A percentile compares a stretch with the other conserved stretches of the same genome.
Evolutionary conservation across 495 filamentous ascomycete species (phyloP).

Genomic region (Penicillium lividum): DNA sequence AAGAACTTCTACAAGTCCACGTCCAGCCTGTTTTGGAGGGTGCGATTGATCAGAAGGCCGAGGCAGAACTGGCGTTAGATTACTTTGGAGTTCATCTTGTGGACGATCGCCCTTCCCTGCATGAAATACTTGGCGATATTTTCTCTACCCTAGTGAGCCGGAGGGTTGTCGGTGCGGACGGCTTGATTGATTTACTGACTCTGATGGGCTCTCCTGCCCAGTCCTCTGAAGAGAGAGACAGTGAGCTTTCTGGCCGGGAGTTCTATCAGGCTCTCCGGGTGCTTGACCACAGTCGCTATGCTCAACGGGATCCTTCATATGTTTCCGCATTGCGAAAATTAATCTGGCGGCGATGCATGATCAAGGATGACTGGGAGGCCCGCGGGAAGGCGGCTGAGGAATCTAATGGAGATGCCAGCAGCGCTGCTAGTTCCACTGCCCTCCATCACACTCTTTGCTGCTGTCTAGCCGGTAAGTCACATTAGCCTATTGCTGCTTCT

Average conservation of each 20-base stretch:
- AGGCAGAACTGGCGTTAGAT: constrained; percentile 70
- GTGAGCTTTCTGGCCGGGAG: constrained; percentile 46
- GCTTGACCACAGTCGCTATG: constrained; percentile 56
- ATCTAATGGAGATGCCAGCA: constrained; percentile 26
- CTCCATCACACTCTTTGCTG: constrained; percentile 34
- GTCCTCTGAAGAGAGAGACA: constrained; percentile 34
- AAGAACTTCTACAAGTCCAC: constrained; percentile 68
- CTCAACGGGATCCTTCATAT: constrained; percentile 49
- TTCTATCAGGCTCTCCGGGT: constrained; percentile 74
- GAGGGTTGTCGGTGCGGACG: constrained; percentile 63
- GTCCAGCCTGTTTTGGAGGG: constrained; percentile 57
- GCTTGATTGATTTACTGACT: constrained; percentile 81
- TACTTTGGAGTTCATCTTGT: constrained; percentile 58
- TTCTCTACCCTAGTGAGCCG: constrained; percentile 67
- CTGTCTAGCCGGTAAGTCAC: constrained; percentile 37
- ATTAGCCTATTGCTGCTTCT: neutral
- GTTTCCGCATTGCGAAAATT: constrained; percentile 61
- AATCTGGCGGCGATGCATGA: constrained; percentile 81
- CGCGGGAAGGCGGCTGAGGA: constrained; percentile 40
- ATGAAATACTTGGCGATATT: constrained; percentile 62
- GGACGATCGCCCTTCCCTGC: constrained; percentile 62
- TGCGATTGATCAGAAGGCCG: constrained; percentile 77
- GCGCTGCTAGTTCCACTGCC: constrained; percentile 30
- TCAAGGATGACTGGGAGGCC: constrained; percentile 73
- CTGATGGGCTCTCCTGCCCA: constrained; percentile 54